Percentiles rank a stretch among this genome's conserved stretches.
Conservation (phyloP, 441 rosid genomes). For the Manihot esculenta region DNA sequence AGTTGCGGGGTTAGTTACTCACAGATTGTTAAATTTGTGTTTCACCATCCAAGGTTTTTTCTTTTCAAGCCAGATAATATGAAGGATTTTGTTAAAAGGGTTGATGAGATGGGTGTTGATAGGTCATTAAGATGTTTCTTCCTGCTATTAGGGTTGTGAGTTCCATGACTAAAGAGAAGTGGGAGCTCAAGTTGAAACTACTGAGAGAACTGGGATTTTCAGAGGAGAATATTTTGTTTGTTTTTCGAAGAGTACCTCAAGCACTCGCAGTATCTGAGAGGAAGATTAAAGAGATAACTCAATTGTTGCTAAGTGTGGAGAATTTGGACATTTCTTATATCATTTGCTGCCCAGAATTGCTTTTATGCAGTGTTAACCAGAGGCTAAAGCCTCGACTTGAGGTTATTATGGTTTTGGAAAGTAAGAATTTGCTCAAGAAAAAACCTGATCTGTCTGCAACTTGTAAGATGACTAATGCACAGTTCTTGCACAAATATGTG, state of each 20-base stretch:
- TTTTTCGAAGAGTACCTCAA: conserved; percentile 33
- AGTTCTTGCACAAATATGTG: conserved; percentile 28
- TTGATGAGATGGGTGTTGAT: conserved; percentile 39
- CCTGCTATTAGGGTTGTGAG: conserved; percentile 31
- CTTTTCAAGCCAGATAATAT: conserved; percentile 28
- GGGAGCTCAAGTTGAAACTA: conserved; percentile 37
- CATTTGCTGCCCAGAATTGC: conserved; percentile 22
- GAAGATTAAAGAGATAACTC: conserved; percentile 29
- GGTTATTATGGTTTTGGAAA: conserved; percentile 26
- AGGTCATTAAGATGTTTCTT: conserved; percentile 30
- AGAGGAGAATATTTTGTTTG: conserved; percentile 24
- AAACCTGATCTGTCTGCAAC: conserved; percentile 23
- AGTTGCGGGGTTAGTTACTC: conserved; percentile 30
- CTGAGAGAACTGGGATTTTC: conserved; percentile 36
- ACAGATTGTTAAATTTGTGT: conserved; percentile 26
- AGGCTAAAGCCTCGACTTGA: conserved; percentile 32
- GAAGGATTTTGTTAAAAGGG: conserved; percentile 24
- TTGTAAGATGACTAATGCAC: conserved; percentile 9
- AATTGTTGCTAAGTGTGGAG: conserved; percentile 15
- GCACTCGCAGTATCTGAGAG: conserved; percentile 31
- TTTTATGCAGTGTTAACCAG: conserved; percentile 29
- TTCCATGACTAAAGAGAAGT: conserved; percentile 34
- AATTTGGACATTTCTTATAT: conserved; percentile 21
- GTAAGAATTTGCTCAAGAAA: conserved; percentile 27
- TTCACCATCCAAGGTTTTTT: conserved; percentile 26